Evolutionary conservation across 805 yeast genomes (phyloP).

Genomic region (Candida railenensis): DNA sequence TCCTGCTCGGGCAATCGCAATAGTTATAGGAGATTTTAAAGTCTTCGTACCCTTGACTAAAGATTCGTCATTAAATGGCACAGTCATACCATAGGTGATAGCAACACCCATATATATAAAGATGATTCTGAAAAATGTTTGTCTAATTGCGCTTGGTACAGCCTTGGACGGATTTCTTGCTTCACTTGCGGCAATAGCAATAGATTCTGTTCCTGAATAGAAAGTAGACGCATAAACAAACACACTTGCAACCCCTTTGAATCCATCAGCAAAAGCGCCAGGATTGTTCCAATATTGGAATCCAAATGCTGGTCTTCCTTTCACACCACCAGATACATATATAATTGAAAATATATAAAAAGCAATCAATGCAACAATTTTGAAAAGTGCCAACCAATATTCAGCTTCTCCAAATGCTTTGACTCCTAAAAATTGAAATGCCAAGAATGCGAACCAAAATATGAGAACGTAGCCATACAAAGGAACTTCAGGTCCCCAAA

Average conservation of each 20-base stretch:
- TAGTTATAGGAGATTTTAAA: constrained; percentile 45
- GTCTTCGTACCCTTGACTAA: constrained; percentile 36
- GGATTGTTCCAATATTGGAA: constrained; percentile 45
- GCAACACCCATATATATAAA: constrained; percentile 54
- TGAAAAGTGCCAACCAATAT: constrained; percentile 50
- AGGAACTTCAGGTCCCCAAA: constrained; percentile 53
- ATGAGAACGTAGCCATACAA: constrained; percentile 55
- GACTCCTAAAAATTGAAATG: constrained; percentile 52
- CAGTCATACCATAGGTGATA: constrained; percentile 57
- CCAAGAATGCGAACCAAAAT: constrained; percentile 51
- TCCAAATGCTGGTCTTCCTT: constrained; percentile 36
- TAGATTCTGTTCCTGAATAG: constrained; percentile 57
- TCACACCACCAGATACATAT: constrained; percentile 45
- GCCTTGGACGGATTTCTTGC: constrained; percentile 57
- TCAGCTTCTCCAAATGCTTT: constrained; percentile 58
- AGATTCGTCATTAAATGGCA: constrained; percentile 53
- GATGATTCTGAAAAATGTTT: constrained; percentile 54
- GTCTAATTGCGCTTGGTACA: constrained; percentile 57
- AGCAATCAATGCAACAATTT: constrained; percentile 46
- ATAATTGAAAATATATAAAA: constrained; percentile 52
- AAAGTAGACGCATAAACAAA: constrained; percentile 62
- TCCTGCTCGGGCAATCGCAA: constrained; percentile 40
- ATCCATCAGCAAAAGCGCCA: constrained; percentile 45
- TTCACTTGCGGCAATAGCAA: constrained; percentile 62
- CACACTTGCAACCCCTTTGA: constrained; percentile 55